Evolutionary conservation across 2,329 filamentous ascomycete genomes (phyloP), one percentile per base, ranked within the genome.

Genomic region (Pseudocercospora macadamiae): DNA sequence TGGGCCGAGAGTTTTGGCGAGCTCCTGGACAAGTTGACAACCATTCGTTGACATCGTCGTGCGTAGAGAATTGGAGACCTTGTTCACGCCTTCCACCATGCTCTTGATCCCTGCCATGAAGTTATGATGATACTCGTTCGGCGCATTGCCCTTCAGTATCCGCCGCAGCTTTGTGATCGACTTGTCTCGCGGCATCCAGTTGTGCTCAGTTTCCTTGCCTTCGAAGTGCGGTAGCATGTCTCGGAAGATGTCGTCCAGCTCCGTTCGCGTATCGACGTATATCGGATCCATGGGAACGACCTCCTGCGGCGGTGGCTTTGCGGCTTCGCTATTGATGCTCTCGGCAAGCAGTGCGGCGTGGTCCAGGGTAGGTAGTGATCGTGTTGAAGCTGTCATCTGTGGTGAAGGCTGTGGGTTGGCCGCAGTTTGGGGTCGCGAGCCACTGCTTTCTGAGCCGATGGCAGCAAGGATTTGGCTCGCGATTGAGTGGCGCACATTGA

Each of bases 1-100:
- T 1, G 91, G 83, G 0, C 92, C 92, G 45, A 90, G 86, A 7
- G 83, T 86, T 65, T 83, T 84, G 16, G 91, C 91, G 25, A 96
- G 80, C 64, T 97, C 93, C 72, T 97, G 93, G 26, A 97, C 82
- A 48, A 96, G 77, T 64, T 85, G 85, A 71, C 91, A 96, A 8
- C 89, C 92, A 68, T 95, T 91, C 62, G 92, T 93, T 8, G 90
- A 93, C 66, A 97, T 80, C 68, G 93, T 97, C 2, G 93, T 97
- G 68, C 93, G 84, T 37, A 97, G 79, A 0, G 93, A 96, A 69
- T 82, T 90, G 36, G 90, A 80, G 2, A 89, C 87, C 73, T 97
- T 97, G 71, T 97, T 82, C 53, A 97, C 93, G 54, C 93, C 92
- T 69, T 97, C 93, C 28, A 96, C 78, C 51, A 96, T 77, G 36